Evolutionary conservation across 345 rosid genomes (phyloP), one percentile per base, ranked within the genome.

Genomic region (Microthlaspi erraticum): DNA sequence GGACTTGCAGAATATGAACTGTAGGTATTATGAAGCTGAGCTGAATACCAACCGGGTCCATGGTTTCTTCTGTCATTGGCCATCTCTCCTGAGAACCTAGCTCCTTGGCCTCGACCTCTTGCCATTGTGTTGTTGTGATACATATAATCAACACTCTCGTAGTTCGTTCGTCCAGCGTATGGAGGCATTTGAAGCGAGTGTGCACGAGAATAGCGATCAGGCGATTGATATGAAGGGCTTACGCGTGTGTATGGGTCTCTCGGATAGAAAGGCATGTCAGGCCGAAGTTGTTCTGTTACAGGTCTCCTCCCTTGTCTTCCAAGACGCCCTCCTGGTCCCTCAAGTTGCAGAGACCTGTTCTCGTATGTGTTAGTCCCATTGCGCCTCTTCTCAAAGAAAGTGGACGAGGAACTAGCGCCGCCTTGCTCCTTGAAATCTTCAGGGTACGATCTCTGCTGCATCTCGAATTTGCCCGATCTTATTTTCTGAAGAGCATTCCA

Each of bases 1-100:
- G 96, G 86, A 81, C 87, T 90, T 52, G 85, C 73, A 55, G 85
- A 59, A 66, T 75, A 81, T 57, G 95, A 85, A 64, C 81, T 77
- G 50, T 77, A 75, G 70, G 69, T 31, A 49, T 65, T 76, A 75
- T 64, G 58, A 56, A 65, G 58, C 70, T 74, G 75, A 70, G 69
- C 78, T 31, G 84, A 81, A 62, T 65, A 79, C 77, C 58, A 78
- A 67, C 81, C 78, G 26, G 50, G 26, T 23, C 26, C 38, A 46
- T 56, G 81, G 76, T 80, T 73, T 57, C 84, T 63, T 20, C 68
- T 72, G 59, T 60, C 76, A 18, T 64, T 14, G 16, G 64, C 67
- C 71, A 70, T 50, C 59, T 81, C 90, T 29, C 81, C 95, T 34
- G 90, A 87, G 75, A 76, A 81, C 14, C 75, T 65, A 64, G 57